These are phyloP conservation scores for Pholiota conissans DNA, from an alignment of 768 basidiomycete species.

Conservation along the genomic window DNA sequence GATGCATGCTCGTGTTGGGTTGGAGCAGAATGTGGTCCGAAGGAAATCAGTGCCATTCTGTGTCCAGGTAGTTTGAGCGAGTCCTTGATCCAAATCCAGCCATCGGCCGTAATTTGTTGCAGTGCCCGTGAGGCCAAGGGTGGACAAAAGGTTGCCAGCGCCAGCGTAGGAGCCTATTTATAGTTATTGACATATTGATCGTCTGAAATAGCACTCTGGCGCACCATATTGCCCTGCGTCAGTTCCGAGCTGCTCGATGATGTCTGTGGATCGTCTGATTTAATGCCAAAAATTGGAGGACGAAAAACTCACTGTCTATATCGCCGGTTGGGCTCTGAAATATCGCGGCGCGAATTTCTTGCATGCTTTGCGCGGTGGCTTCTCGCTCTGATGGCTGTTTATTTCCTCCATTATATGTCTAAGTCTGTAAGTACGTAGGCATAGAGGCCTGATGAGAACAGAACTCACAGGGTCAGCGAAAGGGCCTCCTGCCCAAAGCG, in stretches of 20 bases:
- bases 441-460: not conserved
- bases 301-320: constrained; percentile 45
- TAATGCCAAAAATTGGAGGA: not conserved
- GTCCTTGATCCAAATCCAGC: constrained; percentile 67
- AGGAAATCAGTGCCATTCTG: constrained; percentile 43
- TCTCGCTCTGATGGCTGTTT: constrained; percentile 43
- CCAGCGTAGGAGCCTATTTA: constrained; percentile 64
- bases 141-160: constrained; percentile 60
- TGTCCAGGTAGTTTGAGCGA: constrained; percentile 61
- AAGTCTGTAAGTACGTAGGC: not conserved
- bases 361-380: constrained; percentile 49
- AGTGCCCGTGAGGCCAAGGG: constrained; percentile 38
- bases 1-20: constrained; percentile 44
- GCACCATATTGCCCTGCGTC: constrained; percentile 63
- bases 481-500: constrained; percentile 77
- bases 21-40: no score
- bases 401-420: constrained; percentile 77
- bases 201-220: not conserved
- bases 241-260: constrained; percentile 51
- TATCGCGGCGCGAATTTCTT: constrained; percentile 53
- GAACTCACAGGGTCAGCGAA: constrained; percentile 58
- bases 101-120: constrained; percentile 57
- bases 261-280: constrained; percentile 33
- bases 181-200: not conserved
- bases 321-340: constrained; percentile 60